Percentiles rank a stretch among this genome's conserved stretches.
Conservation (phyloP, 352 stramenopile species). For the Pseudoperonospora humuli region DNA sequence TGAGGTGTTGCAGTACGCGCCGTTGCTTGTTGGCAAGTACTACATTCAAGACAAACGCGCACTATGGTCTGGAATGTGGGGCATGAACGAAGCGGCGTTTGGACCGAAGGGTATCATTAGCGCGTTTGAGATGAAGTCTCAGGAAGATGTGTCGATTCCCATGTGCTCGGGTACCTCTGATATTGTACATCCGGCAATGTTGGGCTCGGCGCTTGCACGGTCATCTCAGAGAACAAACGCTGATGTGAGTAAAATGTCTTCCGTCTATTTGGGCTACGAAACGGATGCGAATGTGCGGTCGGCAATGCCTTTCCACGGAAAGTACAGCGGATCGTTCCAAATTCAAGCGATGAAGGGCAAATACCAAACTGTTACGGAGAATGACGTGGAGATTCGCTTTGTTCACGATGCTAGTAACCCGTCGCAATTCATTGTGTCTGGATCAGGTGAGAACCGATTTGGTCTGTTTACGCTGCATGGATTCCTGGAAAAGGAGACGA, state of each 20-base stretch:
- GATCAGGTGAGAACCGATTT: conserved; percentile 75
- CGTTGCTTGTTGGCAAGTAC: conserved; percentile 73
- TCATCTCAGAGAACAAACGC: conserved; percentile 42
- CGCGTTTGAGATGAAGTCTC: conserved; percentile 81
- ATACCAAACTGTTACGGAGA: conserved; percentile 67
- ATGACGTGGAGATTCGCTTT: conserved; percentile 75
- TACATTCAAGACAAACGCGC: conserved; percentile 79
- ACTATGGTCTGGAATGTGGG: conserved; percentile 73
- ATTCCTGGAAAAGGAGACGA: conserved; percentile 64
- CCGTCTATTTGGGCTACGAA: conserved; percentile 65
- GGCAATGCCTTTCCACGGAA: conserved; percentile 69
- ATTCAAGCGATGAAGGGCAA: conserved; percentile 84
- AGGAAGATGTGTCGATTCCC: conserved; percentile 67
- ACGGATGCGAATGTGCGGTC: conserved; percentile 44
- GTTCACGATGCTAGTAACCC: conserved; percentile 63
- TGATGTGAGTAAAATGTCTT: conserved; percentile 30
- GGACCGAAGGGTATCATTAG: conserved; percentile 66
- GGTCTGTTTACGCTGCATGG: conserved; percentile 66
- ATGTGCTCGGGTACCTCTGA: conserved; percentile 29
- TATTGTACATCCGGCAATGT: conserved; percentile 41
- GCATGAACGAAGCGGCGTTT: conserved; percentile 81
- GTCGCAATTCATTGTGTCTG: conserved; percentile 59
- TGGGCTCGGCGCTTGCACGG: conserved; percentile 37
- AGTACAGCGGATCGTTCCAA: conserved; percentile 83
- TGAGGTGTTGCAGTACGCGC: conserved; percentile 61